Conservation (phyloP, 192 early-diverging fungal genomes). For the Phycomyces nitens region DNA sequence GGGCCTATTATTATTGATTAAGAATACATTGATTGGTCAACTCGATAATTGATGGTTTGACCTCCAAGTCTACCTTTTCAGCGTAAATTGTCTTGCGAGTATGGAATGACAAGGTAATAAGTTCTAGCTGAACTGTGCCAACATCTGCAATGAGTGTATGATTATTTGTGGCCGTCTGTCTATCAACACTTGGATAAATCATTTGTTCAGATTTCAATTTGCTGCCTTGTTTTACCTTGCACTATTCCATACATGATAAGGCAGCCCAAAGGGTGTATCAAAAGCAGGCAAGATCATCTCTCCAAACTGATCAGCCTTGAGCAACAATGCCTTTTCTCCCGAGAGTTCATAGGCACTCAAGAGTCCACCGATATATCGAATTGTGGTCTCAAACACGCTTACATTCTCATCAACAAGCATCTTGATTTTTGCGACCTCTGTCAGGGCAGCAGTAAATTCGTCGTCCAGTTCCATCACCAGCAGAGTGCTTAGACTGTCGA, state of each 20-base stretch:
- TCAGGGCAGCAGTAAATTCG: conserved; percentile 61
- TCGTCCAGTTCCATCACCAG: conserved; percentile 76
- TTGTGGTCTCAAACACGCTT: conserved; percentile 80
- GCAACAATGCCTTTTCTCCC: conserved; percentile 46
- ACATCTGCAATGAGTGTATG: conserved; percentile 5
- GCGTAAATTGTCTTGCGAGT: conserved; percentile 67
- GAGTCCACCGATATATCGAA: conserved; percentile 73
- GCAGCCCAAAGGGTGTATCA: conserved; percentile 59
- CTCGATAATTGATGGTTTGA: background rate
- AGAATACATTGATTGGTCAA: background rate
- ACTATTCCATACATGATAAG: conserved; percentile 54
- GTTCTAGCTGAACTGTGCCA: conserved; percentile 68
- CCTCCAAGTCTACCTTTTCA: conserved; percentile 37
- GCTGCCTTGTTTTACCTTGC: conserved; percentile 7
- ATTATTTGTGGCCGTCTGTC: conserved; percentile 4
- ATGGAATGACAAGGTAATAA: conserved; percentile 70
- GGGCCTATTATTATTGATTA: conserved; percentile 3
- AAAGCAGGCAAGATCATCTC: conserved; percentile 66
- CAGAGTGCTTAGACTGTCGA: conserved; percentile 84
- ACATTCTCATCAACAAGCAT: conserved; percentile 33
- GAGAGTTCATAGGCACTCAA: conserved; percentile 82
- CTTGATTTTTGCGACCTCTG: conserved; percentile 41
- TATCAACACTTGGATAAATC: background rate
- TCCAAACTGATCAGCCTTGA: conserved; percentile 69
- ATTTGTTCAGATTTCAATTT: background rate